Conservation (phyloP, 1,284 basidiomycete species). For the Lignosus rhinocerotis region DNA sequence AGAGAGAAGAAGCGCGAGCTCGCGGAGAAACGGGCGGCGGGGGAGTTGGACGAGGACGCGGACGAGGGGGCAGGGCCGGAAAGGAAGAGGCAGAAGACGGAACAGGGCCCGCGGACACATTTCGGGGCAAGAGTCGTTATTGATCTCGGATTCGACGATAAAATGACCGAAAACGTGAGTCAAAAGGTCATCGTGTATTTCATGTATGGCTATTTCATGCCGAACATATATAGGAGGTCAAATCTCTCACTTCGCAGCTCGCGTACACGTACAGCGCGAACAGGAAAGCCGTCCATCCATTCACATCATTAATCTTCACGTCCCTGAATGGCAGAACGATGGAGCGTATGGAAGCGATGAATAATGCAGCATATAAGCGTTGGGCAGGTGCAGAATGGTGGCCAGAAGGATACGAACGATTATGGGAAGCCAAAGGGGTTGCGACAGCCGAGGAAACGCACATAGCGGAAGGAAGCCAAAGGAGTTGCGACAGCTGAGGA, state of each 20-base stretch:
- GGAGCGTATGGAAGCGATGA: conserved; percentile 66
- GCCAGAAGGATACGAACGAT: conserved; percentile 66
- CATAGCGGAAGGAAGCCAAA: conserved; percentile 40
- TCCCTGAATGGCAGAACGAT: conserved; percentile 74
- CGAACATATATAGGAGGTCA: conserved; percentile 73
- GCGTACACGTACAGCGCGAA: conserved; percentile 90
- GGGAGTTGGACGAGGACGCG: conserved; percentile 50
- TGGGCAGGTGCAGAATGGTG: conserved; percentile 88
- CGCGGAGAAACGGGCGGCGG: conserved; percentile 55
- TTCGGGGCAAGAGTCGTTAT: conserved; percentile 82
- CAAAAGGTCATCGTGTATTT: not conserved
- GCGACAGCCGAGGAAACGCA: too few species aligned
- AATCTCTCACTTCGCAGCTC: conserved; percentile 85
- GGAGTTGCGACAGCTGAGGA: conserved; percentile 9
- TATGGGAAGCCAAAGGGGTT: conserved; percentile 51
- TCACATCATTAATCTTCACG: conserved; percentile 75
- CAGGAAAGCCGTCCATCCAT: conserved; percentile 69
- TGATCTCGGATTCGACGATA: conserved; percentile 92
- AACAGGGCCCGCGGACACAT: conserved; percentile 38
- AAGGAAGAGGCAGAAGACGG: conserved; percentile 44
- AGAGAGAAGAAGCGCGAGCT: conserved; percentile 63
- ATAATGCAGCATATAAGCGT: conserved; percentile 70
- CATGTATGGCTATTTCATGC: not conserved
- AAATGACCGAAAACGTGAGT: conserved; percentile 91
- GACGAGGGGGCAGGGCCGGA: conserved; percentile 39